Evolutionary conservation across 768 basidiomycete genomes (phyloP).

Genomic region (Daedaleopsis nitida): DNA sequence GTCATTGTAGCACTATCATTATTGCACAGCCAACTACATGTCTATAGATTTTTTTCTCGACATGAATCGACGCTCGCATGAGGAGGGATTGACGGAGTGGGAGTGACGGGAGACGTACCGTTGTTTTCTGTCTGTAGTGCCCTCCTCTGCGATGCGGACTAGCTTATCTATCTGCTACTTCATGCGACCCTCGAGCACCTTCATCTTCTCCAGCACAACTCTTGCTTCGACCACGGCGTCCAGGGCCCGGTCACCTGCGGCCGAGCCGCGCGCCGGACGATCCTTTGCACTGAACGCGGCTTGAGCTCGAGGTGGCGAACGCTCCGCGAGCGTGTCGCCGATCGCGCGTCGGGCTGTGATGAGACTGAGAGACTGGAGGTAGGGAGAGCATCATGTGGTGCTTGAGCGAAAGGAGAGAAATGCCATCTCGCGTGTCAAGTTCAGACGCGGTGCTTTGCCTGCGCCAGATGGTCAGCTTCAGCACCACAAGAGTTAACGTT

Average conservation of each 20-base stretch:
- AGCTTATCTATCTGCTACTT: constrained; percentile 97
- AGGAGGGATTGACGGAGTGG: too few relatives aligned
- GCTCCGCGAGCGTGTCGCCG: constrained; percentile 60
- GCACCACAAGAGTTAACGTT: not conserved
- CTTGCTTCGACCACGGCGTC: constrained; percentile 80
- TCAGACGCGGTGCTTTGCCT: constrained; percentile 36
- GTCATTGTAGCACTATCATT: not conserved
- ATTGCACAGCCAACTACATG: not conserved
- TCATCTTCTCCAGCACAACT: constrained; percentile 86
- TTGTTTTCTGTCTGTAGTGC: constrained; percentile 44
- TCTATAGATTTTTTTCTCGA: too few relatives aligned
- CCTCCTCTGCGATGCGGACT: constrained; percentile 71
- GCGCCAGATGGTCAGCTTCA: not conserved
- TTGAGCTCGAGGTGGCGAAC: constrained; percentile 50
- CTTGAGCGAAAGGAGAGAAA: constrained; percentile 89
- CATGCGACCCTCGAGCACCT: constrained; percentile 82
- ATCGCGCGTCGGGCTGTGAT: constrained; percentile 68
- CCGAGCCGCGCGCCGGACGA: constrained; percentile 55
- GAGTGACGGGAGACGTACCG: constrained; percentile 58
- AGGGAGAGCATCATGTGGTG: constrained; percentile 81
- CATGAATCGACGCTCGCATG: too few relatives aligned
- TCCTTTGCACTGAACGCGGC: constrained; percentile 55
- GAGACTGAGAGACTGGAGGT: constrained; percentile 81
- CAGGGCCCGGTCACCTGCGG: constrained; percentile 75
- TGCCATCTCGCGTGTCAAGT: constrained; percentile 69